phyloP scores from a whole-genome alignment of 768 basidiomycete genomes.

The Collybia mongolica region DNA sequence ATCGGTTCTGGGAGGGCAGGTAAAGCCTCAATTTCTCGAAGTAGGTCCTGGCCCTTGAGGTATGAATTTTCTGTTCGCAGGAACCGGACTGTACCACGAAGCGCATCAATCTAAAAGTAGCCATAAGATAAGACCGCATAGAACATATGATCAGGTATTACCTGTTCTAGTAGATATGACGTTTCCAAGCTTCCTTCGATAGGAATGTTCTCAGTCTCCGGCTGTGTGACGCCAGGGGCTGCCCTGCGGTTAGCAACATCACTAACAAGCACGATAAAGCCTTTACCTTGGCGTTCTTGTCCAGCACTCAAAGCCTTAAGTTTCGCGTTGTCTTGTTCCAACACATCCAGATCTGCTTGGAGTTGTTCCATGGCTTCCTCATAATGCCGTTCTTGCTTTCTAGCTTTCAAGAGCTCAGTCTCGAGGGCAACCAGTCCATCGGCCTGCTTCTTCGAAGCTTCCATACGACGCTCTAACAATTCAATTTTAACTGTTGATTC shows the following conservation, averaged over 20 bases:
- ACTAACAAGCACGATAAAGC: not conserved
- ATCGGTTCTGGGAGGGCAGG: slow-evolving; percentile 57
- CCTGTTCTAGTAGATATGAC: slow-evolving; percentile 86
- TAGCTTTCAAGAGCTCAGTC: slow-evolving; percentile 71
- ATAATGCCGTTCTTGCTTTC: slow-evolving; percentile 87
- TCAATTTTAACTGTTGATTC: slow-evolving; percentile 92
- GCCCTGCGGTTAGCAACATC: not conserved
- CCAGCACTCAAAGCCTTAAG: slow-evolving; percentile 66
- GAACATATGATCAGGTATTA: slow-evolving; percentile 21
- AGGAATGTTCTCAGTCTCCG: slow-evolving; percentile 59
- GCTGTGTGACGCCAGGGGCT: slow-evolving; percentile 48
- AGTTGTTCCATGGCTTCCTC: slow-evolving; percentile 94
- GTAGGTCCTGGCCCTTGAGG: slow-evolving; percentile 89
- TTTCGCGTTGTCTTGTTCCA: slow-evolving; percentile 88
- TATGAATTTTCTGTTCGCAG: slow-evolving; percentile 92
- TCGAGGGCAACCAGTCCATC: slow-evolving; percentile 84
- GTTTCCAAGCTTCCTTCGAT: slow-evolving; percentile 86
- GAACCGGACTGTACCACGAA: slow-evolving; percentile 90
- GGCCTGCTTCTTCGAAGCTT: slow-evolving; percentile 86
- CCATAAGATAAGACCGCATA: slow-evolving; percentile 6
- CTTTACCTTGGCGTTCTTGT: slow-evolving; percentile 75
- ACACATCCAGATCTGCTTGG: slow-evolving; percentile 80
- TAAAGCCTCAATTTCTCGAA: slow-evolving; percentile 76
- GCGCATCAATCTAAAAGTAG: slow-evolving; percentile 68
- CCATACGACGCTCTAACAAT: slow-evolving; percentile 90